Percentiles rank a stretch among this genome's conserved stretches.
Evolutionary conservation across 371 early-diverging fungal genomes (phyloP).

Genomic region (Gilbertella persicaria): DNA sequence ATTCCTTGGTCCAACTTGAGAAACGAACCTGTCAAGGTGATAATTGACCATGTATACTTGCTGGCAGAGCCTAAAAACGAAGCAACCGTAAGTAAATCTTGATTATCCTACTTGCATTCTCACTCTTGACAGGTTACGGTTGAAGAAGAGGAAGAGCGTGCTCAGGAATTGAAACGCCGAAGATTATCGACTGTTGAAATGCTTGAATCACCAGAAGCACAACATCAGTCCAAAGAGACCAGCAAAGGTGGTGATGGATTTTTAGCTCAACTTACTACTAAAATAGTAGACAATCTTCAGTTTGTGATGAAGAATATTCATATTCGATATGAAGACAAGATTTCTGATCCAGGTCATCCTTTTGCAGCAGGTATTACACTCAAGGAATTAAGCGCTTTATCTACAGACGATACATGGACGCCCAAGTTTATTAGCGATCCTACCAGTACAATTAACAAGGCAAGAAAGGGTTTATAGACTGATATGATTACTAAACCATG

Average conservation of each 20-base stretch:
- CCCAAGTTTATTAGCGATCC: slow-evolving; percentile 70
- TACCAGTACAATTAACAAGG: slow-evolving; percentile 71
- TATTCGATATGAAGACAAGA: slow-evolving; percentile 80
- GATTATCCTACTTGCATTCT: no score
- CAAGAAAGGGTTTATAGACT: slow-evolving; percentile 1
- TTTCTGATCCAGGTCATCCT: slow-evolving; percentile 64
- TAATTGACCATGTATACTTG: slow-evolving; percentile 75
- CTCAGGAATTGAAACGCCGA: slow-evolving; percentile 79
- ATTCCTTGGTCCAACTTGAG: slow-evolving; percentile 92
- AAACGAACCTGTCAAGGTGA: slow-evolving; percentile 79
- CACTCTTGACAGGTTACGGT: slow-evolving; percentile 42
- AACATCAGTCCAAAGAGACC: slow-evolving; percentile 62
- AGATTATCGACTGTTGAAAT: slow-evolving; percentile 82
- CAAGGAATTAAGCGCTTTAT: slow-evolving; percentile 77
- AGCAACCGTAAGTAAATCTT: slow-evolving; percentile 26
- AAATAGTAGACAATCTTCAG: slow-evolving; percentile 87
- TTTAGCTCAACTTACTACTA: slow-evolving; percentile 70
- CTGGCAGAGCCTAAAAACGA: slow-evolving; percentile 75
- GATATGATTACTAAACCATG: background rate
- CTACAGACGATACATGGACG: slow-evolving; percentile 78
- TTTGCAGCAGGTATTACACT: slow-evolving; percentile 82
- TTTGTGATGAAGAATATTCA: slow-evolving; percentile 87
- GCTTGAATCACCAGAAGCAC: slow-evolving; percentile 30
- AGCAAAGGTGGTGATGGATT: slow-evolving; percentile 63
- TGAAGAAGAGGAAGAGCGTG: slow-evolving; percentile 82